Percentiles rank a stretch among this genome's conserved stretches.
phyloP scores from a whole-genome alignment of 116 monocot genomes.

The Posidonia oceanica region DNA sequence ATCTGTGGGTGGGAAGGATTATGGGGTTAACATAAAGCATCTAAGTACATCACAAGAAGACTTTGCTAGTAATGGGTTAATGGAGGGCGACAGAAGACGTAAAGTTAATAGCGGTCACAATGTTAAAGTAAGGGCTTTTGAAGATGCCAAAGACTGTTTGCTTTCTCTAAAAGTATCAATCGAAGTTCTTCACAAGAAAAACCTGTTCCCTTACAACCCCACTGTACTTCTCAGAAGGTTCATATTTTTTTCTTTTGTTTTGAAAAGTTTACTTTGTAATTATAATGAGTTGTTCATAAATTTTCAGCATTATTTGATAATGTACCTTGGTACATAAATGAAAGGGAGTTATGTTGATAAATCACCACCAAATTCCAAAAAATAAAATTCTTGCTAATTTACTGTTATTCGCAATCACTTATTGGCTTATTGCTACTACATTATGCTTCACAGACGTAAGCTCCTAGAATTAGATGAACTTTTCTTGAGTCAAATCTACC shows the following conservation, averaged over 20 bases:
- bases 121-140: slow-evolving; percentile 7
- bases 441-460: no score
- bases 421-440: no score
- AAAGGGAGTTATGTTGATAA: no score
- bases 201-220: slow-evolving; percentile 82
- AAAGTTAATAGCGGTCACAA: slow-evolving; percentile 1
- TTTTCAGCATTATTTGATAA: neutral
- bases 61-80: neutral
- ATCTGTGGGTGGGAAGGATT: neutral
- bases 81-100: neutral
- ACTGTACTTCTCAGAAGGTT: slow-evolving; percentile 73
- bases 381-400: no score
- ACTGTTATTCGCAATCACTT: no score
- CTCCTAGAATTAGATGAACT: no score
- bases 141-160: slow-evolving; percentile 57
- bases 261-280: neutral
- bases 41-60: no score
- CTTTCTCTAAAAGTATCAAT: slow-evolving; percentile 53
- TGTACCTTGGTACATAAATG: no score
- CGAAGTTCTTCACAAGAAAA: slow-evolving; percentile 55
- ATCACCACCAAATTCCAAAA: no score
- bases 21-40: no score
- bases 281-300: neutral
- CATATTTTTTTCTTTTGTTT: neutral
- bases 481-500: no score